Percentiles rank a stretch among this genome's conserved stretches.
Evolutionary conservation across 73 alveolate genomes (phyloP).

Genomic region (Paramecium sexaurelia): DNA sequence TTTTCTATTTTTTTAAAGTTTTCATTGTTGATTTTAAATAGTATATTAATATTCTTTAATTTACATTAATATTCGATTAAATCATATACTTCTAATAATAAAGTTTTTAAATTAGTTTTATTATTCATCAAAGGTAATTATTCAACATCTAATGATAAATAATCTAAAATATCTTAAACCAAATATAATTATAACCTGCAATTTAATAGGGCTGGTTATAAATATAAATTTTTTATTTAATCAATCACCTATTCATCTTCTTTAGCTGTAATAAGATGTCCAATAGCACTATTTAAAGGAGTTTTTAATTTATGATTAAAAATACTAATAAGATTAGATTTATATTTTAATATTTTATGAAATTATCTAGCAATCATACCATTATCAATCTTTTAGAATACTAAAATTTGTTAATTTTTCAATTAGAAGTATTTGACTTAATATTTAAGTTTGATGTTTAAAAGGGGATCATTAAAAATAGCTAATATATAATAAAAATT

Average conservation of each 20-base stretch:
- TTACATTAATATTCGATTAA: neutral
- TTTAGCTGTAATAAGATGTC: conserved; percentile 17
- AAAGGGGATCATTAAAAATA: neutral
- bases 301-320: conserved; percentile 47
- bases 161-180: neutral
- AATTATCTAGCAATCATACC: neutral
- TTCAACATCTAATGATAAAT: neutral
- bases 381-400: neutral
- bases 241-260: neutral
- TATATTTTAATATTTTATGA: neutral
- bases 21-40: neutral
- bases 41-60: neutral
- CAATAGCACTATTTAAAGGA: conserved; percentile 29
- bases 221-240: neutral
- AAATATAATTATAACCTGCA: conserved; percentile 6
- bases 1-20: neutral
- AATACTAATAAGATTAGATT: neutral
- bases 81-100: conserved; percentile 1
- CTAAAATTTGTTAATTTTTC: neutral
- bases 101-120: neutral
- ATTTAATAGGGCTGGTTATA: neutral
- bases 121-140: neutral
- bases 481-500: neutral
- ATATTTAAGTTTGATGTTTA: neutral
- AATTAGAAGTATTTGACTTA: neutral